Evolutionary conservation across 306 rosid species (phyloP).

Genomic region (Mimosa pudica): DNA sequence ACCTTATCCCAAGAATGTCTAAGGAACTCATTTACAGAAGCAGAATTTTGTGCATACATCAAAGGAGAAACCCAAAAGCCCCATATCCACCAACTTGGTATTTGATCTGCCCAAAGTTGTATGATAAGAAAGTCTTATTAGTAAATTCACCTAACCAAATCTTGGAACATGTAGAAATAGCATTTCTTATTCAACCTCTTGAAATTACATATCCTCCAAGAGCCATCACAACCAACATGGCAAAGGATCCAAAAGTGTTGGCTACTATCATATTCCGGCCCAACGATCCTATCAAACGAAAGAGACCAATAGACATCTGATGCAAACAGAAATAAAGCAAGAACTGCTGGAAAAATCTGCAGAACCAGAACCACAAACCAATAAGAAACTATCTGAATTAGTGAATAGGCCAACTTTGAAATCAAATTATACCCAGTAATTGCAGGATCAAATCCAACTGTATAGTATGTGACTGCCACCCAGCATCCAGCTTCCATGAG

Average conservation of each 20-base stretch:
- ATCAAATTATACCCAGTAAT: conserved; percentile 54
- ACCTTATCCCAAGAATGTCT: conserved; percentile 98
- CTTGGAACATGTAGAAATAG: conserved; percentile 30
- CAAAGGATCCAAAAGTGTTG: conserved; percentile 98
- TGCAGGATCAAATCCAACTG: conserved; percentile 94
- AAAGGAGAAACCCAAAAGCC: conserved; percentile 99
- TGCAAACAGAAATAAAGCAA: conserved; percentile 84
- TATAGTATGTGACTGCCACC: conserved; percentile 88
- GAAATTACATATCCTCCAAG: conserved; percentile 96
- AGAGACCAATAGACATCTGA: conserved; percentile 95
- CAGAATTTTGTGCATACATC: conserved; percentile 96
- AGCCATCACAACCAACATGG: conserved; percentile 98
- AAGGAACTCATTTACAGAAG: conserved; percentile 91
- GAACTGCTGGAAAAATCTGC: conserved; percentile 85
- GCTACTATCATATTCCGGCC: conserved; percentile 97
- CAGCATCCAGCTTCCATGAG: conserved; percentile 92
- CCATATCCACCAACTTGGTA: conserved; percentile 99
- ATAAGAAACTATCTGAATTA: conserved; percentile 30
- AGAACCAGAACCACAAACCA: conserved; percentile 36
- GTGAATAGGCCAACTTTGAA: conserved; percentile 17
- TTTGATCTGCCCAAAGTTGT: conserved; percentile 53
- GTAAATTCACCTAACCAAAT: conserved; percentile 43
- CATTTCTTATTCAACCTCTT: conserved; percentile 55
- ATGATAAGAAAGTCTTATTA: conserved; percentile 70
- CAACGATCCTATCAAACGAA: conserved; percentile 96